Percentiles rank a stretch among this genome's conserved stretches.
Conservation (phyloP, 129 eudicot species). For the Erigeron canadensis region DNA sequence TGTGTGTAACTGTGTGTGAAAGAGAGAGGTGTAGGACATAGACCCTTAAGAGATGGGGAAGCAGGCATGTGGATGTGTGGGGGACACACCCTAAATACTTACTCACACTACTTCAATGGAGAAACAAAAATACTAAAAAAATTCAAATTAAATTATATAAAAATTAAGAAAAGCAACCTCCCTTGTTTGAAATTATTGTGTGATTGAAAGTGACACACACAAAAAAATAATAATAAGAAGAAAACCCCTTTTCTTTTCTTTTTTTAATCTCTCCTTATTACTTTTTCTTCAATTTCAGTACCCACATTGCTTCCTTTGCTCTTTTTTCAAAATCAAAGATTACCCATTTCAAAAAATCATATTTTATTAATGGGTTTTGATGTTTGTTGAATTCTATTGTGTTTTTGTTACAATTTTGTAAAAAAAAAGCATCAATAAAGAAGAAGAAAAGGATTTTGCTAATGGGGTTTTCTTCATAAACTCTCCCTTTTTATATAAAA, state of each 20-base stretch:
- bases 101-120: conserved; percentile 6
- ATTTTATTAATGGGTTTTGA: conserved; percentile 18
- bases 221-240: too few relatives aligned
- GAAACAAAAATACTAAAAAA: background rate
- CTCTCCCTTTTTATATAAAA: background rate
- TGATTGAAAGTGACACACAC: conserved; percentile 25
- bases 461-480: conserved; percentile 12
- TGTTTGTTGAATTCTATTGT: conserved; percentile 1
- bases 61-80: conserved; percentile 79
- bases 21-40: conserved; percentile 27
- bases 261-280: conserved; percentile 12
- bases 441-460: background rate
- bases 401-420: background rate
- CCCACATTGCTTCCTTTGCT: conserved; percentile 38
- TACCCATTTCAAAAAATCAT: conserved; percentile 3
- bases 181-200: conserved; percentile 31
- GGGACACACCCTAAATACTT: conserved; percentile 49
- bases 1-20: conserved; percentile 9
- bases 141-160: background rate
- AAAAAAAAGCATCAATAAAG: conserved; percentile 4
- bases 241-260: conserved; percentile 13
- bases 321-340: conserved; percentile 20
- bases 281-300: conserved; percentile 35
- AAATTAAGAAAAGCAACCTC: background rate
- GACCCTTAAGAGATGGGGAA: conserved; percentile 51